These are phyloP conservation scores for Aspergillus egyptiacus DNA, from an alignment of 495 filamentous ascomycete genomes.

Conservation along the genomic window DNA sequence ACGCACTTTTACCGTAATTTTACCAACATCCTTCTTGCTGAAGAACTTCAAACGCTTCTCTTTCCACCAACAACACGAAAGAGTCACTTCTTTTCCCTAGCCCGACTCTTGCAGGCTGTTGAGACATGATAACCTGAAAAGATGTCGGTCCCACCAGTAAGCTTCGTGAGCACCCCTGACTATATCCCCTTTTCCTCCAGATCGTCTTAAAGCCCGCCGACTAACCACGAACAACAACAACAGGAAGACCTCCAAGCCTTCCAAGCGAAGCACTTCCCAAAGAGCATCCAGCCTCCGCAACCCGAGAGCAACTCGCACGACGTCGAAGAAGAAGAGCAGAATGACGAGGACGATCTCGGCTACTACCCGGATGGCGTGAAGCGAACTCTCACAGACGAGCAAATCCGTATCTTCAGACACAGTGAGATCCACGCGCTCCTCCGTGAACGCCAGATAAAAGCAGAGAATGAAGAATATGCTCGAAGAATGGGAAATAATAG, in stretches of 20 bases:
- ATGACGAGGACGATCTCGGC: slow-evolving; percentile 67
- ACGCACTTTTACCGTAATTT: no score
- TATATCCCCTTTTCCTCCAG: neutral
- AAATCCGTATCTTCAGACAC: slow-evolving; percentile 85
- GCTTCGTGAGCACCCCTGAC: slow-evolving; percentile 38
- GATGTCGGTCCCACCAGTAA: slow-evolving; percentile 41
- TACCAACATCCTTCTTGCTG: no score
- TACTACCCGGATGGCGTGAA: slow-evolving; percentile 88
- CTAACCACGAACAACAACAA: no score
- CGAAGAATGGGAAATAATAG: neutral
- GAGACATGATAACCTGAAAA: neutral
- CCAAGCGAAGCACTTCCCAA: slow-evolving; percentile 58
- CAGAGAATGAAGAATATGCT: slow-evolving; percentile 26
- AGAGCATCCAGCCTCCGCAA: slow-evolving; percentile 8
- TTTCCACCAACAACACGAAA: neutral
- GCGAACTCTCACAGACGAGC: slow-evolving; percentile 84
- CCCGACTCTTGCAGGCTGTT: neutral
- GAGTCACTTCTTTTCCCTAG: neutral
- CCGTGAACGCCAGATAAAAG: slow-evolving; percentile 41
- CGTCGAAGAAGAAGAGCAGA: slow-evolving; percentile 25
- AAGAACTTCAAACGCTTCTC: no score
- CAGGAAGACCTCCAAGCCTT: slow-evolving; percentile 72
- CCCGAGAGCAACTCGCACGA: slow-evolving; percentile 18
- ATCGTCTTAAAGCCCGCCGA: neutral
- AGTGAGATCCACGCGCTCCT: slow-evolving; percentile 76